Conservation (phyloP, 257 asterid genomes). For the Anisodus tanguticus region DNA sequence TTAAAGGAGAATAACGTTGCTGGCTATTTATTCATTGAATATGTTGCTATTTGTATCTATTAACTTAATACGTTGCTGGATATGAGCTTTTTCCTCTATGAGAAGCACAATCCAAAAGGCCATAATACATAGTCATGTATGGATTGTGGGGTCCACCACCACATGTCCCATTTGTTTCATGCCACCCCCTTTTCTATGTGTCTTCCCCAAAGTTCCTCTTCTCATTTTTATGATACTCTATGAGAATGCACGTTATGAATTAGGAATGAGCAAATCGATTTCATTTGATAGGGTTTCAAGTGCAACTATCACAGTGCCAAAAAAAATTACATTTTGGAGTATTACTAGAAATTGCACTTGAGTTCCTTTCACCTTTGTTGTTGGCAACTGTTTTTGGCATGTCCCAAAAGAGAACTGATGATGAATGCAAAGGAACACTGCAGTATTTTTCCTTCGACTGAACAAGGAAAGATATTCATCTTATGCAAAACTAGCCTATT, state of each 20-base stretch:
- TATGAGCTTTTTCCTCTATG: too few species aligned
- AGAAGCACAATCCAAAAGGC: too few species aligned
- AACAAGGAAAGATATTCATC: slow-evolving; percentile 21
- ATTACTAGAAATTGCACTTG: neutral
- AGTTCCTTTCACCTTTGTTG: slow-evolving; percentile 11
- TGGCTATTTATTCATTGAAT: too few species aligned
- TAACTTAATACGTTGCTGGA: too few species aligned
- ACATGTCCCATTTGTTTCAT: neutral
- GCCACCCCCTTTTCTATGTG: too few species aligned
- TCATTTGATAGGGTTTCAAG: slow-evolving; percentile 15
- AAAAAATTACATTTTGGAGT: neutral
- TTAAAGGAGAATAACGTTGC: too few species aligned
- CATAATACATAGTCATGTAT: too few species aligned
- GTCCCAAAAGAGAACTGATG: slow-evolving; percentile 22
- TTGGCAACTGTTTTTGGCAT: neutral
- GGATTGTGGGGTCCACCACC: too few species aligned
- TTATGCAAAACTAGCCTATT: slow-evolving; percentile 40
- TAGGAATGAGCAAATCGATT: slow-evolving; percentile 23
- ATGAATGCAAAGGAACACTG: neutral
- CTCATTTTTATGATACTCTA: neutral
- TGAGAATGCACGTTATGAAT: neutral
- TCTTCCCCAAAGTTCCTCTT: too few species aligned
- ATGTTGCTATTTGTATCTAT: too few species aligned
- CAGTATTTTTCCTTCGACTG: slow-evolving; percentile 6
- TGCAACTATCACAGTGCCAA: slow-evolving; percentile 5